Evolutionary conservation across 2,329 filamentous ascomycete species (phyloP).

Genomic region (Penicillium sp.): DNA sequence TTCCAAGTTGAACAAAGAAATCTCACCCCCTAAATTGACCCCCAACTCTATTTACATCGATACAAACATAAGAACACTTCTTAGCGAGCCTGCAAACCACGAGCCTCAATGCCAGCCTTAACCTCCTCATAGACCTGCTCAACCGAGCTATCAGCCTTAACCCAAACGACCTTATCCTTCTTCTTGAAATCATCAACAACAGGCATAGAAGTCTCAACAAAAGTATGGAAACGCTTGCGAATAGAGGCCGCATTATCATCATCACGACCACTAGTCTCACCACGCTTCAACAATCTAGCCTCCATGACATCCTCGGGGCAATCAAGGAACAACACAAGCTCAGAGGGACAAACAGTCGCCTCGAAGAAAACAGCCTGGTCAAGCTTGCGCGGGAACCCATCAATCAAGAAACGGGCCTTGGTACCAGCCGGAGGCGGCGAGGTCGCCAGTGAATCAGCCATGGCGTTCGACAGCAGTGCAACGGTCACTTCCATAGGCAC

Average conservation of each 20-base stretch:
- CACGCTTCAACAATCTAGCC: constrained; percentile 76
- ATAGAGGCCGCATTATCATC: constrained; percentile 97
- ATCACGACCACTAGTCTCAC: constrained; percentile 84
- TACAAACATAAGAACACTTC: constrained; percentile 5
- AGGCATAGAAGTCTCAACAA: constrained; percentile 95
- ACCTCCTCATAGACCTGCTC: constrained; percentile 63
- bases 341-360: constrained; percentile 76
- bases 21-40: not conserved
- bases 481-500: constrained; percentile 99
- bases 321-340: constrained; percentile 90
- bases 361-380: constrained; percentile 96
- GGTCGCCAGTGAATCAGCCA: constrained; percentile 66
- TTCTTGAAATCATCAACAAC: constrained; percentile 82
- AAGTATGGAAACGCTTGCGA: constrained; percentile 91
- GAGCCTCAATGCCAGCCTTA: constrained; percentile 46
- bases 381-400: constrained; percentile 92
- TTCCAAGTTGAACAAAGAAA: not conserved
- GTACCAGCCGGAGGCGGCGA: constrained; percentile 30
- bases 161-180: constrained; percentile 74
- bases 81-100: constrained; percentile 37
- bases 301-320: constrained; percentile 90
- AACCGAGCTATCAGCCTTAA: constrained; percentile 68
- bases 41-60: constrained; percentile 1
- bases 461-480: constrained; percentile 88
- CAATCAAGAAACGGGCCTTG: constrained; percentile 71